Conservation (phyloP, 352 stramenopile genomes). For the Phytophthora citricola region DNA sequence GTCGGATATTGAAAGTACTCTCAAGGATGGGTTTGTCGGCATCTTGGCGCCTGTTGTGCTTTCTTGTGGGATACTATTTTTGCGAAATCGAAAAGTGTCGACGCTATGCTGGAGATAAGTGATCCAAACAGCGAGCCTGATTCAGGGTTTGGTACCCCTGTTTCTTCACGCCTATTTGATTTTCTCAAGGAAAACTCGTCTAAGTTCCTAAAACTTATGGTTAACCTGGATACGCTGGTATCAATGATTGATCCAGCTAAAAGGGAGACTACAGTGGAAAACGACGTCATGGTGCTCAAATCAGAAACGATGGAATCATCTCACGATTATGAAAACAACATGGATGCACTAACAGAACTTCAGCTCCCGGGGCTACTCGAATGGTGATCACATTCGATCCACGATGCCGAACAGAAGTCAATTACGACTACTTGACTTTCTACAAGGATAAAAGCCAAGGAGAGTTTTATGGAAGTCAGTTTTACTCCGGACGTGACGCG, state of each 20-base stretch:
- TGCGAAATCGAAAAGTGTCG: constrained; percentile 32
- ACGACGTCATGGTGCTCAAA: constrained; percentile 53
- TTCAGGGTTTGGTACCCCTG: background rate
- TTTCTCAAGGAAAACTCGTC: constrained; percentile 36
- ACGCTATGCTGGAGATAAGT: constrained; percentile 8
- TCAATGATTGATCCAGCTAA: constrained; percentile 36
- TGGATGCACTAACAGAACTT: constrained; percentile 74
- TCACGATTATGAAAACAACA: constrained; percentile 86
- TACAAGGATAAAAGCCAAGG: constrained; percentile 70
- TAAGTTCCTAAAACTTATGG: constrained; percentile 43
- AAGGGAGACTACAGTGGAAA: constrained; percentile 45
- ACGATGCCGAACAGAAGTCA: constrained; percentile 77
- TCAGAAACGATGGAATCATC: constrained; percentile 75
- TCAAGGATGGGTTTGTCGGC: constrained; percentile 48
- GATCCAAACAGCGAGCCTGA: background rate
- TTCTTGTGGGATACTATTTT: constrained; percentile 43
- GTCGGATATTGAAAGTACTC: constrained; percentile 24
- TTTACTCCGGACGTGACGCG: constrained; percentile 78
- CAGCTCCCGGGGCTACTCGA: constrained; percentile 65
- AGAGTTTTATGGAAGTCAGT: constrained; percentile 69
- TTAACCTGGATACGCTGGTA: constrained; percentile 42
- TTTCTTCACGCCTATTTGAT: constrained; percentile 18
- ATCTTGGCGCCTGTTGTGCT: constrained; percentile 51
- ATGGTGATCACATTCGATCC: constrained; percentile 89
- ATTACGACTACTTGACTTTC: constrained; percentile 92